Base-by-base conservation (phyloP, 306 rosid species). In the Clitoria ternatea region DNA sequence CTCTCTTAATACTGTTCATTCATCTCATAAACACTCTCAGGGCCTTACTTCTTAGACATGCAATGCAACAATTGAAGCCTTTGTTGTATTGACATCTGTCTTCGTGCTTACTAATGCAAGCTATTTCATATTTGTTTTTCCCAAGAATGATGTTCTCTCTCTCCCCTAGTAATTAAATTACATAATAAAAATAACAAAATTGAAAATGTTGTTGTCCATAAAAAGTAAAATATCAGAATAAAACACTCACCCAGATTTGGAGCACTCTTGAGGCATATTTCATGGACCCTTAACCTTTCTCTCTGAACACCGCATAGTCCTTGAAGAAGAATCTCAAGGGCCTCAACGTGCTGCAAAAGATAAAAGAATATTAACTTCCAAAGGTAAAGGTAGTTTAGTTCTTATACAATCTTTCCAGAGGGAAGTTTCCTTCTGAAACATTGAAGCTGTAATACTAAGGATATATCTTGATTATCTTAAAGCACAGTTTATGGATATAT, bases 291-390 rank as follows among this genome's bases (percentile, higher is more conserved):
- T 73, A 91, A 80, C n/a, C 87, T 70, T 74, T 94, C 96, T 77
- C 83, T 85, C 22, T 81, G 88, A 82, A 90, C 98, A 69, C 97
- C 98, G 75, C 96, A 90, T 44, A 89, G 89, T 39, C 97, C 98
- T 81, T 90, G 97, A 66, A 94, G 97, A 78, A 94, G 98, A 59
- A 94, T 94, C 87, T 89, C 97, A 43, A 90, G 92, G 23, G 97
- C 98, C 85, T 94, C 98, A 40, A 94, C 97, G 79, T 90, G 97
- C 98, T 94, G 85, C 69, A 61, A 69, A 81, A 49, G 50, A 45
- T 65, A 75, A 64, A 14, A 32, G 54, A 73, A 75, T 35, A 29
- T 70, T 45, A 80, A 54, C 20, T 22, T 30, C 42, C 53, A 68
- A 60, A 27, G 49, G 19, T 40, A 37, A n/a, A n/a, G n/a, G n/a